A percentile compares a stretch with the other conserved stretches of the same genome.
phyloP scores from a whole-genome alignment of 2,329 filamentous ascomycete genomes.

The Cladophialophora bantiana region DNA sequence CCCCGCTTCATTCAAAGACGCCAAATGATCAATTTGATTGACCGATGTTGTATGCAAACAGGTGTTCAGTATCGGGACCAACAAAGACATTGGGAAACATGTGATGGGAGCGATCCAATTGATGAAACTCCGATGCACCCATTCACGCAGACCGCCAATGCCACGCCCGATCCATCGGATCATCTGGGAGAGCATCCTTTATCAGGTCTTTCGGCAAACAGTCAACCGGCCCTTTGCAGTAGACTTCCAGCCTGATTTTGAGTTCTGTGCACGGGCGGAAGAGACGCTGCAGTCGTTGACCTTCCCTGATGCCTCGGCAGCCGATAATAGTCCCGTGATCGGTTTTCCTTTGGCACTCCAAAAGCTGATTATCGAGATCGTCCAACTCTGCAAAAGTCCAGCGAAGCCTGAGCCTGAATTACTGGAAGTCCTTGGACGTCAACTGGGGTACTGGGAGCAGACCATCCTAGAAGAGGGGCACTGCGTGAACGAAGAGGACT shows the following conservation, averaged over 20 bases:
- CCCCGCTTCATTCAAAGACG: no score
- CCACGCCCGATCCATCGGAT: constrained; percentile 33
- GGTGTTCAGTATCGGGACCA: constrained; percentile 25
- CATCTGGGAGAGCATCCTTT: constrained; percentile 33
- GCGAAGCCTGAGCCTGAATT: constrained; percentile 3
- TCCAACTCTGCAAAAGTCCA: constrained; percentile 27
- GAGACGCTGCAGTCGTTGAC: constrained; percentile 22
- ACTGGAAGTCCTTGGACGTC: constrained; percentile 3
- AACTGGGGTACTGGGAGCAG: constrained; percentile 30
- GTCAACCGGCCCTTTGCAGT: constrained; percentile 28
- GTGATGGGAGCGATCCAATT: constrained; percentile 31
- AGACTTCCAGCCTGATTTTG: constrained; percentile 32
- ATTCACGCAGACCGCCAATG: constrained; percentile 26
- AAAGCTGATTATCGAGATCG: constrained; percentile 32
- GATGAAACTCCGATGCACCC: constrained; percentile 27
- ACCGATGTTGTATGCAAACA: neutral
- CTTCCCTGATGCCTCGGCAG: constrained; percentile 28
- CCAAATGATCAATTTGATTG: neutral
- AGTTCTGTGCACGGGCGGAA: constrained; percentile 25
- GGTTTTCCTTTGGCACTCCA: constrained; percentile 29
- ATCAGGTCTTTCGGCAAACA: constrained; percentile 32
- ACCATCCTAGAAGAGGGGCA: constrained; percentile 22
- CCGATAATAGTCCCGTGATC: constrained; percentile 34
- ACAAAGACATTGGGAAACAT: constrained; percentile 30
- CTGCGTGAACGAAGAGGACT: constrained; percentile 21